Conservation (phyloP, 2,329 filamentous ascomycete species). For the Aspergillus novofumigatus region DNA sequence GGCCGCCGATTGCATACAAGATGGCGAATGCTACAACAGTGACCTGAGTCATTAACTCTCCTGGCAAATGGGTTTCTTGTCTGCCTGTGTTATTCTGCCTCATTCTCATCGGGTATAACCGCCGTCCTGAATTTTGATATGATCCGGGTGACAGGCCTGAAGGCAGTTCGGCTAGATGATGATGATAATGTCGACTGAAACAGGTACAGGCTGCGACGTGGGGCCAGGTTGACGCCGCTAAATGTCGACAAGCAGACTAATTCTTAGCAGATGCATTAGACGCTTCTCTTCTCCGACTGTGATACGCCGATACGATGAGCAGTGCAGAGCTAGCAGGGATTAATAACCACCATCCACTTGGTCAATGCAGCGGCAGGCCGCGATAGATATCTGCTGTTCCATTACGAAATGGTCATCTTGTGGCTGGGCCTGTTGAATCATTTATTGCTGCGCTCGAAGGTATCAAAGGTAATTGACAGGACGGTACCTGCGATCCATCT, state of each 20-base stretch:
- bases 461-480: not conserved
- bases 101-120: not conserved
- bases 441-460: not conserved
- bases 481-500: not conserved
- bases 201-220: not conserved
- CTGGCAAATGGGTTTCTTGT: not conserved
- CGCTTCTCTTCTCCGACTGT: not conserved
- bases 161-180: not conserved
- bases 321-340: not conserved
- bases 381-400: not conserved
- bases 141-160: not conserved
- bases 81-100: not conserved
- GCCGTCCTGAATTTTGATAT: not conserved
- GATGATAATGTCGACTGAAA: slow-evolving; percentile 4
- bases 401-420: not conserved
- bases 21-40: not conserved
- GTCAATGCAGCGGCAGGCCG: not conserved
- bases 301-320: not conserved
- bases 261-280: not conserved
- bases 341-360: not conserved
- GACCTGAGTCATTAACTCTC: not conserved
- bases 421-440: not conserved
- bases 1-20: not conserved
- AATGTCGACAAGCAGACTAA: not conserved
- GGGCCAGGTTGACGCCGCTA: not conserved